These are phyloP conservation scores for Macrocystidia cucumis DNA, from an alignment of 1,284 basidiomycete species.

Conservation along the genomic window DNA sequence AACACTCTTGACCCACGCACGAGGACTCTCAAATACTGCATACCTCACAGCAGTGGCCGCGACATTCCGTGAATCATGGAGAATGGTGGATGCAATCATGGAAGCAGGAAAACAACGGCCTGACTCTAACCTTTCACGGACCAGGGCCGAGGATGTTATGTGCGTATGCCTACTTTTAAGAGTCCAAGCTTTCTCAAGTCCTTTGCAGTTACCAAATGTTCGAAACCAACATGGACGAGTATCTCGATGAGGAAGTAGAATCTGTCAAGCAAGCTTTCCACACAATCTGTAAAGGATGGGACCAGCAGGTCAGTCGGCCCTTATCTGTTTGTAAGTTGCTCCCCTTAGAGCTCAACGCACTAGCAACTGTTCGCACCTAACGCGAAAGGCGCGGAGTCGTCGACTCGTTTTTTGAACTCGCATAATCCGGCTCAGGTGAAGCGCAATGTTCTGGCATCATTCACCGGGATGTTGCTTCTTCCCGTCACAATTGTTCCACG, in stretches of 20 bases:
- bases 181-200: constrained; percentile 8
- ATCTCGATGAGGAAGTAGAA: constrained; percentile 90
- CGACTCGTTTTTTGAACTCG: constrained; percentile 66
- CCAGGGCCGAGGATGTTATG: constrained; percentile 77
- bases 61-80: constrained; percentile 83
- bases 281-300: constrained; percentile 74
- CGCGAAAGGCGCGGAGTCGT: too few species aligned
- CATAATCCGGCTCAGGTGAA: constrained; percentile 91
- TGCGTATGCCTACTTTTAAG: constrained; percentile 21
- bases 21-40: constrained; percentile 64
- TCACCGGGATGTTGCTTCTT: constrained; percentile 83
- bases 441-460: constrained; percentile 86
- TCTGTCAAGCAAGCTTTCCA: constrained; percentile 73
- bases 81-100: constrained; percentile 75
- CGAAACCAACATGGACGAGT: constrained; percentile 93
- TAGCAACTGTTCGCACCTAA: too few species aligned
- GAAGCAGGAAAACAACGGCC: constrained; percentile 34
- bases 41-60: constrained; percentile 88
- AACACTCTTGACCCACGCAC: constrained; percentile 69
- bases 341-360: too few species aligned
- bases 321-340: too few species aligned
- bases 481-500: constrained; percentile 96
- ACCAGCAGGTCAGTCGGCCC: constrained; percentile 42
- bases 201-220: constrained; percentile 80
- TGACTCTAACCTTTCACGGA: constrained; percentile 27